Evolutionary conservation across 257 asterid species (phyloP).

Genomic region (Mentha longifolia): DNA sequence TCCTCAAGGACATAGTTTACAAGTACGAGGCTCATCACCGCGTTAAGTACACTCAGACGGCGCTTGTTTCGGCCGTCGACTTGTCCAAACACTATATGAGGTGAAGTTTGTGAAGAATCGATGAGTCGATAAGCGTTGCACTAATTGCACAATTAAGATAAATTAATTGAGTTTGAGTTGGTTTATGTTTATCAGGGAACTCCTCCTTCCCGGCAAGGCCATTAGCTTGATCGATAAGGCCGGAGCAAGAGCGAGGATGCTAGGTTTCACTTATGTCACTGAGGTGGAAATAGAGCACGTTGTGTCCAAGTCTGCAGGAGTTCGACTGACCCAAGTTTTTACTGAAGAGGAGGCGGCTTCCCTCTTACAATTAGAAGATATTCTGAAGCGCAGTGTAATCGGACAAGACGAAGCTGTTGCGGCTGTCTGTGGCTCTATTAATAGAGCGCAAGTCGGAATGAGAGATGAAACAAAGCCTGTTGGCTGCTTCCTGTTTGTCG

Average conservation of each 20-base stretch:
- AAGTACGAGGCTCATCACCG: conserved; percentile 16
- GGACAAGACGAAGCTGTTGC: background rate
- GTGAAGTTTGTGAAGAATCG: too few relatives aligned
- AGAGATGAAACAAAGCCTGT: background rate
- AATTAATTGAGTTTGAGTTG: too few relatives aligned
- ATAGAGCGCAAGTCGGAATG: background rate
- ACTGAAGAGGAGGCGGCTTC: background rate
- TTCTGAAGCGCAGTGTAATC: background rate
- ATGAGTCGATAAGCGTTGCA: too few relatives aligned
- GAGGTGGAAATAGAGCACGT: background rate
- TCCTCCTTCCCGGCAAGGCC: conserved; percentile 46
- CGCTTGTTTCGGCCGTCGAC: conserved; percentile 51
- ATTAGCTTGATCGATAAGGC: conserved; percentile 49
- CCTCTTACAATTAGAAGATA: background rate
- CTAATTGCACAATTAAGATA: too few relatives aligned
- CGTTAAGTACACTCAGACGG: conserved; percentile 46
- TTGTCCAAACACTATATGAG: conserved; percentile 56
- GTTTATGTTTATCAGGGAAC: conserved; percentile 25
- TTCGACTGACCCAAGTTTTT: background rate
- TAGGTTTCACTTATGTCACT: background rate
- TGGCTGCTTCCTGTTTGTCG: background rate
- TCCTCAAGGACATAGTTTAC: conserved; percentile 47
- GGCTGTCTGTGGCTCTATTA: background rate
- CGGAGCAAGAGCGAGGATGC: background rate
- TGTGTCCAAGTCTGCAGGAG: conserved; percentile 49